These are phyloP conservation scores for Parietichytrium sp. DNA, from an alignment of 108 stramenopile species.

Conservation along the genomic window DNA sequence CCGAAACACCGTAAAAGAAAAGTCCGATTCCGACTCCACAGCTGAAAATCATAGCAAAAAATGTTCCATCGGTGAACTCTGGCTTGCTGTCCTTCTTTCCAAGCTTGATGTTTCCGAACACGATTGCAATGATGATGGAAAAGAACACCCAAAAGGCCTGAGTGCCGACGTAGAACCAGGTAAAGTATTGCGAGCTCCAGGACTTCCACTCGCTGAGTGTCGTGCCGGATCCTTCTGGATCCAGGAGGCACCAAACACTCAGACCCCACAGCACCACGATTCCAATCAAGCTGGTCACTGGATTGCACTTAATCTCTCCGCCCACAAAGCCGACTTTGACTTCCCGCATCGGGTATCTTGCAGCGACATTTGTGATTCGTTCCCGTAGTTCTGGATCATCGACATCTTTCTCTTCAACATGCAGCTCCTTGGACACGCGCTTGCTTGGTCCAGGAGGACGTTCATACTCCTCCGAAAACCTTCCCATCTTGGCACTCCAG, in stretches of 20 bases:
- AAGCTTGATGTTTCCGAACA: slow-evolving; percentile 60
- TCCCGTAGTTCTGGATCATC: too few relatives aligned
- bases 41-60: slow-evolving; percentile 68
- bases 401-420: too few relatives aligned
- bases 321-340: background rate
- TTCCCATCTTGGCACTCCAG: too few relatives aligned
- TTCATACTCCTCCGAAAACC: too few relatives aligned
- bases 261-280: slow-evolving; percentile 41
- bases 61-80: slow-evolving; percentile 59
- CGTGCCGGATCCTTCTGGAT: background rate
- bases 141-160: slow-evolving; percentile 21
- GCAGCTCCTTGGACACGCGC: too few relatives aligned
- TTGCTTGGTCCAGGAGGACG: too few relatives aligned
- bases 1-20: slow-evolving; percentile 64
- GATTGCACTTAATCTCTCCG: slow-evolving; percentile 22
- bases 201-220: background rate
- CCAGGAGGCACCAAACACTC: slow-evolving; percentile 15
- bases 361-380: too few relatives aligned
- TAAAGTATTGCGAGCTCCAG: background rate
- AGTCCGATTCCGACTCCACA: slow-evolving; percentile 67
- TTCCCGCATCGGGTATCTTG: slow-evolving; percentile 24
- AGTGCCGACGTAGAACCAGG: slow-evolving; percentile 43
- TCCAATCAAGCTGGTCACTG: slow-evolving; percentile 30
- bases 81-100: slow-evolving; percentile 54
- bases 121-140: background rate